Evolutionary conservation across 139 green algal genomes (phyloP).

Genomic region (Ettlia oleoabundans): DNA sequence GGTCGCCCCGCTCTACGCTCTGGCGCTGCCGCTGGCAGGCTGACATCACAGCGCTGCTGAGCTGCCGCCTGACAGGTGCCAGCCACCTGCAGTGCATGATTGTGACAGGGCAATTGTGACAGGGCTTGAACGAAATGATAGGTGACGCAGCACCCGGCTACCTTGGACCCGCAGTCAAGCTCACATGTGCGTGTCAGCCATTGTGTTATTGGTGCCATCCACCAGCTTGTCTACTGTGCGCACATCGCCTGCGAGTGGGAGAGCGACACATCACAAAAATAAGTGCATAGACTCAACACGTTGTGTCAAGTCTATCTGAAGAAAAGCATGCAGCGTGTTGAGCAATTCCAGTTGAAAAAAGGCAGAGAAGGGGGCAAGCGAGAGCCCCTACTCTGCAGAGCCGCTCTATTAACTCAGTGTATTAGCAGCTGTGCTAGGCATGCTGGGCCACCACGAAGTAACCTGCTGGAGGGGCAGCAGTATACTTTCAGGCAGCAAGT

Average conservation of each 20-base stretch:
- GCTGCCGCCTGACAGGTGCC: conserved; percentile 31
- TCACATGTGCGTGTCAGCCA: conserved; percentile 41
- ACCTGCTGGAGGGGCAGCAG: too few relatives aligned
- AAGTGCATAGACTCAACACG: too few relatives aligned
- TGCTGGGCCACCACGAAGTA: background rate
- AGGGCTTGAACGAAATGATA: too few relatives aligned
- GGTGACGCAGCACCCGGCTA: too few relatives aligned
- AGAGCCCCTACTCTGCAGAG: background rate
- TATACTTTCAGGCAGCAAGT: too few relatives aligned
- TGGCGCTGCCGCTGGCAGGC: background rate
- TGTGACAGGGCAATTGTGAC: too few relatives aligned
- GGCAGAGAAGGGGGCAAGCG: background rate
- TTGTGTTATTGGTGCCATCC: conserved; percentile 35
- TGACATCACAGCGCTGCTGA: conserved; percentile 5
- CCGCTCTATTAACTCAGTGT: too few relatives aligned
- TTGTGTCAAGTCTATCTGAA: too few relatives aligned
- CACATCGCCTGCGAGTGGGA: conserved; percentile 44
- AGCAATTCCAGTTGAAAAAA: background rate
- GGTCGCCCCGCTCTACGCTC: background rate
- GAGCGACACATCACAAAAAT: too few relatives aligned
- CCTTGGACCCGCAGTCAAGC: too few relatives aligned
- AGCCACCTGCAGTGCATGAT: conserved; percentile 46
- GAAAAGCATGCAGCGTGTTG: too few relatives aligned
- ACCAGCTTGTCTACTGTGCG: conserved; percentile 52
- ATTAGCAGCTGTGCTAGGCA: too few relatives aligned